Conservation (phyloP, 2,329 filamentous ascomycete species). For the Pestalotiopsis sp. region DNA sequence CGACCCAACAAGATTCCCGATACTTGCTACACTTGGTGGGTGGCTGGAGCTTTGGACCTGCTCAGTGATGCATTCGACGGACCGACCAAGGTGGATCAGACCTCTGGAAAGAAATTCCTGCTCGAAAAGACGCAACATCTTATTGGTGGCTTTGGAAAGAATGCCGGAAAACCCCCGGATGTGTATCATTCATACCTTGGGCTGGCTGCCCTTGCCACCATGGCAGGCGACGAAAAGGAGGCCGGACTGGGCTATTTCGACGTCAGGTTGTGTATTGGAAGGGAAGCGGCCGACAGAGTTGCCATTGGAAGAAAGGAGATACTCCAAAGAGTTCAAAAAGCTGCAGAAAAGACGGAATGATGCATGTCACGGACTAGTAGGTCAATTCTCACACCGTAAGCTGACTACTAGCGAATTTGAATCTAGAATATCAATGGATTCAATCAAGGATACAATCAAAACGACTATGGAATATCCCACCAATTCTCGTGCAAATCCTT, state of each 20-base stretch:
- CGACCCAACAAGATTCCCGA: constrained; percentile 89
- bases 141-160: constrained; percentile 82
- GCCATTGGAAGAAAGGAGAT: constrained; percentile 41
- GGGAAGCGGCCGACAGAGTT: constrained; percentile 55
- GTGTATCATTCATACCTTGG: constrained; percentile 91
- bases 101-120: constrained; percentile 74
- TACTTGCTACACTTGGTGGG: constrained; percentile 97
- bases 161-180: constrained; percentile 69
- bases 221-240: constrained; percentile 56
- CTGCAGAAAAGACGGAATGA: too few species aligned
- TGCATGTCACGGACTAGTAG: too few species aligned
- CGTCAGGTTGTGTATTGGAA: constrained; percentile 74
- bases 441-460: too few species aligned
- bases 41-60: constrained; percentile 62
- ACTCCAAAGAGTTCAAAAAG: neutral
- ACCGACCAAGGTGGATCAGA: constrained; percentile 58
- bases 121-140: constrained; percentile 84
- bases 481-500: constrained; percentile 68
- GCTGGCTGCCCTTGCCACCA: constrained; percentile 74
- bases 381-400: too few species aligned
- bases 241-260: constrained; percentile 72
- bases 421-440: neutral
- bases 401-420: neutral
- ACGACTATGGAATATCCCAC: constrained; percentile 47
- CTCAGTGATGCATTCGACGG: constrained; percentile 56